Conservation (phyloP, 108 stramenopile species). For the Skeletonema tropicum region DNA sequence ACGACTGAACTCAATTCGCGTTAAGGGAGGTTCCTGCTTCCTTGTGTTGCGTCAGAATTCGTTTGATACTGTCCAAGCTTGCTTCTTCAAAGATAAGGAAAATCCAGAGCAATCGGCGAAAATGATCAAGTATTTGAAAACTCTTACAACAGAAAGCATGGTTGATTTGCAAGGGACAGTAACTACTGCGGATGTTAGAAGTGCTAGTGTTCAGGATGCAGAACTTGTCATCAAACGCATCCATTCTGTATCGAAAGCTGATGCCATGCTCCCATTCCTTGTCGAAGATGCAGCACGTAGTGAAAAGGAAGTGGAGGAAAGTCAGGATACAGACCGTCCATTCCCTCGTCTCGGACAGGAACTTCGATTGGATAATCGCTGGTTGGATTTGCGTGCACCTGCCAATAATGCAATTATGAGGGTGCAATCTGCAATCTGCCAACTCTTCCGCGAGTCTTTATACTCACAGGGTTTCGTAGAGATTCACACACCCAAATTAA, state of each 20-base stretch:
- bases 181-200: constrained; percentile 71
- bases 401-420: constrained; percentile 97
- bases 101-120: constrained; percentile 81
- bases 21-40: constrained; percentile 95
- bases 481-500: constrained; percentile 96
- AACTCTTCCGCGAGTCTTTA: constrained; percentile 91
- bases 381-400: constrained; percentile 95
- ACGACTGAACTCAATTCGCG: constrained; percentile 91
- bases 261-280: constrained; percentile 86
- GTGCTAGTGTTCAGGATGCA: constrained; percentile 75
- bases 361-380: constrained; percentile 90
- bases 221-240: constrained; percentile 87
- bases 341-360: constrained; percentile 94
- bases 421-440: constrained; percentile 90
- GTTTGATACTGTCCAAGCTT: constrained; percentile 93
- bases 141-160: constrained; percentile 88
- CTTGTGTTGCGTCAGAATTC: constrained; percentile 92
- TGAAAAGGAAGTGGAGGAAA: constrained; percentile 91
- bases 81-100: constrained; percentile 95
- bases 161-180: constrained; percentile 92
- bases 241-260: constrained; percentile 88
- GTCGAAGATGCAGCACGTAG: constrained; percentile 95
- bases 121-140: constrained; percentile 92
- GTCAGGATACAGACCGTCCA: constrained; percentile 91
- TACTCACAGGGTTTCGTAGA: constrained; percentile 92